Base-by-base conservation (phyloP, 257 asterid genomes). In the Solanum chaucha region DNA sequence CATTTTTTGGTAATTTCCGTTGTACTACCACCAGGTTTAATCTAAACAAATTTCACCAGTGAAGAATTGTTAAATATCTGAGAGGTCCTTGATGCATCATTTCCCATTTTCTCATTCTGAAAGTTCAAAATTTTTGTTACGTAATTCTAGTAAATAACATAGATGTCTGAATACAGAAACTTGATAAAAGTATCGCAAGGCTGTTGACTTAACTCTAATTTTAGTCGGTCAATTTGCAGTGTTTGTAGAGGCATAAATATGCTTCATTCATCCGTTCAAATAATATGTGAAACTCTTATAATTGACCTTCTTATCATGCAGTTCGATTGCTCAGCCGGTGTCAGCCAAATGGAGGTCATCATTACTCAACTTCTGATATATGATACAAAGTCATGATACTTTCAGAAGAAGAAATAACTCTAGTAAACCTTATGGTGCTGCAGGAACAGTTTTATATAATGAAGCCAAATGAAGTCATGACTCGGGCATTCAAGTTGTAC, bases 281-380 rank as follows among this genome's bases (percentile, higher is more conserved):
- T 46, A 14, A 46, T 46, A 61, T 75, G 75, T 22, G 38, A 59
- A 70, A 22, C 44, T 65, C 32, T 46, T 55, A 22, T 36, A 67
- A 78, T 35, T 84, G 24, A 41, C 61, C 8, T 89, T 71, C 87
- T 70, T 22, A 82, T 28, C 58, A 30, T 94, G 94, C 98, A 97
- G 99, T 96, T 97, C 87, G 98, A 97, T 88, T 97, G 99, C 93
- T 93, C 98, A 82, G 86, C 93, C 44, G 96, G 99, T 20, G 94
- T 97, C 92, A 95, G 95, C 94, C 93, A 90, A 88, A 95, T 97
- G 99, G 99, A 97, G 99, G 99, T 96, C 92, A 80, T 10, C 30
- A 48, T 81, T 59, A 51, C 41, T 78, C 17, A 2, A 17, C 22
- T 30, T 28, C 67, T 81, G 68, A 81, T 48, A 46, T 48, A 46